phyloP scores from a whole-genome alignment of 345 rosid species.

The Populus pruinosa region DNA sequence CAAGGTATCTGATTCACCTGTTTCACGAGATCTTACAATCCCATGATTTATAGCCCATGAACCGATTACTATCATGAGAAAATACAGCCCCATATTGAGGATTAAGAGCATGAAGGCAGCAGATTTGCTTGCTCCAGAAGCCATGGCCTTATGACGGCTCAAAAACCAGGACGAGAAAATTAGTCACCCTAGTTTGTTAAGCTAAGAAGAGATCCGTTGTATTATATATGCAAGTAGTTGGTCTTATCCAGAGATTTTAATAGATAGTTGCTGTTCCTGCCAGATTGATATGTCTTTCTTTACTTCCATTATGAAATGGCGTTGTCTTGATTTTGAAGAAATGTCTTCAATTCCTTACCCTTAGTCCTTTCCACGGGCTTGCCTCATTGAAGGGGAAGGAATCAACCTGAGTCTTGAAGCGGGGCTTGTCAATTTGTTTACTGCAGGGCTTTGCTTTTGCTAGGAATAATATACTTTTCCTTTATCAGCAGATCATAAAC shows the following conservation, averaged over 20 bases:
- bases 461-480: constrained; percentile 27
- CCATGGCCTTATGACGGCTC: constrained; percentile 35
- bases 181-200: neutral
- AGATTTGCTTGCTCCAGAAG: constrained; percentile 60
- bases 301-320: constrained; percentile 6
- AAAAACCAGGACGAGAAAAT: neutral
- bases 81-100: constrained; percentile 65
- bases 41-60: constrained; percentile 80
- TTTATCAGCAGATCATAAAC: constrained; percentile 11
- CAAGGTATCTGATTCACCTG: constrained; percentile 37
- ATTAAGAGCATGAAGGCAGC: constrained; percentile 57
- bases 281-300: neutral
- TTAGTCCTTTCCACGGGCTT: constrained; percentile 10
- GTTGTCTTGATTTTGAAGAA: constrained; percentile 45
- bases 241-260: neutral
- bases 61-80: constrained; percentile 55
- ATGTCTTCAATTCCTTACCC: constrained; percentile 42
- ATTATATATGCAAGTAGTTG: neutral
- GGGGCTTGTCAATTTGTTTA: neutral
- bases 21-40: constrained; percentile 51
- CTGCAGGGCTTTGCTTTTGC: neutral
- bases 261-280: neutral
- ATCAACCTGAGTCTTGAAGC: constrained; percentile 9
- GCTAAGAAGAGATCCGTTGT: neutral
- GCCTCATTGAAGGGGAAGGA: constrained; percentile 31